These are phyloP conservation scores for Grigorovia transvaalensis DNA, from an alignment of 805 yeast species.

Conservation along the genomic window DNA sequence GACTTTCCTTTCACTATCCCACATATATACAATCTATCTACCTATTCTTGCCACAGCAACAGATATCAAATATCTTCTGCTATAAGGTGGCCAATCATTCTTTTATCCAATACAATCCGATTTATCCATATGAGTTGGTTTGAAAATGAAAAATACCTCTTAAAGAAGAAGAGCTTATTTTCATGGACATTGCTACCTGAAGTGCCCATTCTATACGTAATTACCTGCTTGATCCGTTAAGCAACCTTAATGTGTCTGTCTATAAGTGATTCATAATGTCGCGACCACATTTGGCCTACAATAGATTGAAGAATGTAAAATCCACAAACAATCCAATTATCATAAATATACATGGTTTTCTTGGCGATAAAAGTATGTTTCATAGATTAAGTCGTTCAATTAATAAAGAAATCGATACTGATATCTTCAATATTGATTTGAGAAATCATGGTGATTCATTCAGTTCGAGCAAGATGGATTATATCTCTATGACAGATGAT, in stretches of 20 bases:
- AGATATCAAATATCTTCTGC: too few species aligned
- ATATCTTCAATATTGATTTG: conserved; percentile 38
- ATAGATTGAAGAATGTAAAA: neutral
- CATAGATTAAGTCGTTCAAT: conserved; percentile 31
- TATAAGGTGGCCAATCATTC: too few species aligned
- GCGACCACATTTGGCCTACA: neutral
- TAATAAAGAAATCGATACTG: conserved; percentile 23
- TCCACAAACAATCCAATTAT: conserved; percentile 27
- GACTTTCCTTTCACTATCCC: too few species aligned
- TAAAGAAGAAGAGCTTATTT: too few species aligned
- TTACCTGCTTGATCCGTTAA: too few species aligned
- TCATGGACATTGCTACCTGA: too few species aligned
- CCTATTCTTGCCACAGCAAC: too few species aligned
- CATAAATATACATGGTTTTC: conserved; percentile 42
- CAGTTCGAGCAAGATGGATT: conserved; percentile 36
- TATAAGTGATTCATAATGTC: neutral
- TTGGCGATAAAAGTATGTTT: conserved; percentile 41
- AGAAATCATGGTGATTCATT: conserved; percentile 48
- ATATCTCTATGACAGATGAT: conserved; percentile 36
- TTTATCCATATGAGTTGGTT: too few species aligned
- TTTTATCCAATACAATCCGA: too few species aligned
- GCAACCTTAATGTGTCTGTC: neutral
- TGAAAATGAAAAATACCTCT: too few species aligned
- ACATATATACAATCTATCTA: too few species aligned
- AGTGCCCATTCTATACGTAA: too few species aligned